These are phyloP conservation scores for Mortierella sp. DNA, from an alignment of 371 early-diverging fungal genomes.

Conservation along the genomic window DNA sequence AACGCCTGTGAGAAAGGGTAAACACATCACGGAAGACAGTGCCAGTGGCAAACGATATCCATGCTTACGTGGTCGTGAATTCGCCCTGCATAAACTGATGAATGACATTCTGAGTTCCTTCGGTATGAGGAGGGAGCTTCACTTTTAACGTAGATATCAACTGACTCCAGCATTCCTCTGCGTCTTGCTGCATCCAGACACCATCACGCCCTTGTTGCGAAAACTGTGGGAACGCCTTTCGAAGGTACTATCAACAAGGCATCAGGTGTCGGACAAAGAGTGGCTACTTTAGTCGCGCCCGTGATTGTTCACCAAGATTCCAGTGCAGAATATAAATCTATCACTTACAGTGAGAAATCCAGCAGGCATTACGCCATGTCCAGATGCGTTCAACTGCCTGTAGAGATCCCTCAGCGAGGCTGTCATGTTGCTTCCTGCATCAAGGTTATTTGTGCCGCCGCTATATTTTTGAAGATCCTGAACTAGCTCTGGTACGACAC, in stretches of 20 bases:
- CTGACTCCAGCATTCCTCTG: constrained; percentile 96
- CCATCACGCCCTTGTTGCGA: constrained; percentile 78
- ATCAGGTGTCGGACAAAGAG: not conserved
- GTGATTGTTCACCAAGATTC: too few relatives aligned
- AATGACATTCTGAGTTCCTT: constrained; percentile 64
- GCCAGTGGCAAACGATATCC: not conserved
- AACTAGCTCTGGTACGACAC: constrained; percentile 88
- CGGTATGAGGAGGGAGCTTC: constrained; percentile 70
- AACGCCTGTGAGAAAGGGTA: not conserved
- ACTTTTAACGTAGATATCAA: constrained; percentile 73
- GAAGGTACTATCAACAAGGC: constrained; percentile 66
- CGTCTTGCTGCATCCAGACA: constrained; percentile 94
- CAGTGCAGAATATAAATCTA: constrained; percentile 2
- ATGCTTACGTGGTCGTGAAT: constrained; percentile 65
- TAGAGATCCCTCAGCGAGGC: constrained; percentile 81
- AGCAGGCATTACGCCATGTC: constrained; percentile 82
- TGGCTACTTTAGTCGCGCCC: too few relatives aligned
- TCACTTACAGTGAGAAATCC: constrained; percentile 77
- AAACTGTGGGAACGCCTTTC: constrained; percentile 89
- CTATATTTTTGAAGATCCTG: constrained; percentile 44
- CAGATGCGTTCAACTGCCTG: constrained; percentile 72
- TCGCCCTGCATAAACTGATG: constrained; percentile 90
- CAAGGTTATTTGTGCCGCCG: constrained; percentile 45
- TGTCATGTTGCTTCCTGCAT: constrained; percentile 71
- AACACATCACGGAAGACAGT: too few relatives aligned